Evolutionary conservation across 371 early-diverging fungal species (phyloP).

Genomic region (Circinella umbellata): DNA sequence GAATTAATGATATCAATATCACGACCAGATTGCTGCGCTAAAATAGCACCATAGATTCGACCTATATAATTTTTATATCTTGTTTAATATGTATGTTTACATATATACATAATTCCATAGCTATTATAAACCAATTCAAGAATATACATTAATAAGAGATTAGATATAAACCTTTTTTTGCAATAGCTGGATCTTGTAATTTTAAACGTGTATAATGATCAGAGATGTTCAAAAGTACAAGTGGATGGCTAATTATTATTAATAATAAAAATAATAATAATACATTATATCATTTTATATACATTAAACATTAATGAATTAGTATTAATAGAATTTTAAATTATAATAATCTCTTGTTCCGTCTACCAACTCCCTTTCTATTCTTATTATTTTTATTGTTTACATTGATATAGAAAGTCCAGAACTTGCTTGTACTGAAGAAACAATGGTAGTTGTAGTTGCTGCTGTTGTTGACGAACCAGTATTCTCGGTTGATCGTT

Average conservation of each 20-base stretch:
- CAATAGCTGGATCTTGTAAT: conserved; percentile 57
- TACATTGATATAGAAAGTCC: conserved; percentile 55
- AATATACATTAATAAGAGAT: too few species aligned
- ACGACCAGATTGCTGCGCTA: conserved; percentile 85
- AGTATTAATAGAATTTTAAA: too few species aligned
- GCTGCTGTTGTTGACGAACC: background rate
- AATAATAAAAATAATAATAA: background rate
- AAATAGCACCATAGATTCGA: conserved; percentile 76
- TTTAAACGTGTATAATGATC: conserved; percentile 83
- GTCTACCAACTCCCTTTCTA: too few species aligned
- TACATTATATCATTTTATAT: too few species aligned
- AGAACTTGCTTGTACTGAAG: conserved; percentile 39
- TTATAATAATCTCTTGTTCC: too few species aligned
- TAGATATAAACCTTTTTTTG: conserved; percentile 24
- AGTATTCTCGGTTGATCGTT: conserved; percentile 4
- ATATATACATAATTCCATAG: background rate
- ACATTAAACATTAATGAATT: too few species aligned
- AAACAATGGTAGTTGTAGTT: conserved; percentile 22
- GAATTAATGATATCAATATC: conserved; percentile 86
- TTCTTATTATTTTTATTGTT: background rate
- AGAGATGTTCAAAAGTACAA: conserved; percentile 85
- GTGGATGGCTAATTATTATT: conserved; percentile 71
- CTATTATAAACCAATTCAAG: too few species aligned
- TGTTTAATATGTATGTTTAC: too few species aligned
- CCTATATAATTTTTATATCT: conserved; percentile 15